Percentiles rank a stretch among this genome's conserved stretches.
These are phyloP conservation scores for Aquanectria penicillioides DNA, from an alignment of 2,329 filamentous ascomycete genomes.

Conservation along the genomic window DNA sequence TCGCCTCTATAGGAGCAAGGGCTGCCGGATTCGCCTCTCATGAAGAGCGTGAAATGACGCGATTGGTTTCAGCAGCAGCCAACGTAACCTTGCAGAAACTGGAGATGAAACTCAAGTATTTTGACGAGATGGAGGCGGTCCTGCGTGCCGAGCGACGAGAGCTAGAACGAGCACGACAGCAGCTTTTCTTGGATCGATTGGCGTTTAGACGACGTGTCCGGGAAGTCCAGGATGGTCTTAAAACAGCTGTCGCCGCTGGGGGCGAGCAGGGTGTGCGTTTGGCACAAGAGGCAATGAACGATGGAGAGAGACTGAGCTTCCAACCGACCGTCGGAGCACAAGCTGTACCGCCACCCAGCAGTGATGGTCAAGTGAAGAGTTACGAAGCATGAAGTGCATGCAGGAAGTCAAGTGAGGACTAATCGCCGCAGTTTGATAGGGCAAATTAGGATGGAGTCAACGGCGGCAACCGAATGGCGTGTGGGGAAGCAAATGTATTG, in stretches of 20 bases:
- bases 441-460: constrained; percentile 30
- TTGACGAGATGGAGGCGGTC: constrained; percentile 94
- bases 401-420: not conserved
- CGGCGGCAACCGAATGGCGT: constrained; percentile 33
- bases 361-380: constrained; percentile 65
- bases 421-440: constrained; percentile 7
- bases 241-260: constrained; percentile 59
- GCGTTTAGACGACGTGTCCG: constrained; percentile 88
- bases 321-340: constrained; percentile 55
- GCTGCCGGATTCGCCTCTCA: constrained; percentile 90
- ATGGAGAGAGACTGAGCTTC: constrained; percentile 65
- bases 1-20: constrained; percentile 87
- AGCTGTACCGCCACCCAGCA: constrained; percentile 64
- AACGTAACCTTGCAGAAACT: constrained; percentile 96
- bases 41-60: constrained; percentile 96
- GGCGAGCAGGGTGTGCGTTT: constrained; percentile 61
- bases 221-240: constrained; percentile 82
- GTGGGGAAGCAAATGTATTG: constrained; percentile 22
- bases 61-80: constrained; percentile 88
- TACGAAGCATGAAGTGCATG: constrained; percentile 58
- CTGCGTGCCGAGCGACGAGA: constrained; percentile 92
- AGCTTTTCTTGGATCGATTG: constrained; percentile 91
- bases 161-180: constrained; percentile 89
- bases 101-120: constrained; percentile 94
- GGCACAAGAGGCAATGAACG: constrained; percentile 57